Percentiles rank a stretch among this genome's conserved stretches.
Conservation (phyloP, 2,329 filamentous ascomycete species). For the Salinomyces thailandicus region DNA sequence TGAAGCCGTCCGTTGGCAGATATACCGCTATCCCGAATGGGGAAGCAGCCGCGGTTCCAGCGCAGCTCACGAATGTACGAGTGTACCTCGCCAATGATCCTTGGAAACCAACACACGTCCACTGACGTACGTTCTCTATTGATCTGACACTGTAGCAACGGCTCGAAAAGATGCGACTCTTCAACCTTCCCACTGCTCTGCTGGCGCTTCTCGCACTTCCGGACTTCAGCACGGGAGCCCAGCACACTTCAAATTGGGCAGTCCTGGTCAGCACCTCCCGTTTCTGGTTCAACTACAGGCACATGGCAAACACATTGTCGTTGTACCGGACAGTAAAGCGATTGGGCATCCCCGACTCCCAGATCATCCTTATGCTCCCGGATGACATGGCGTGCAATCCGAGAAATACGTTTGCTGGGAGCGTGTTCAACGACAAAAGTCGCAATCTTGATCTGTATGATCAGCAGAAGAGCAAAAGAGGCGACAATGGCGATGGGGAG, state of each 20-base stretch:
- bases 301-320: slow-evolving; percentile 93
- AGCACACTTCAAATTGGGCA: slow-evolving; percentile 96
- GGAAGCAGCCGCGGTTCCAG: too few species aligned
- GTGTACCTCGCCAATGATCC: too few species aligned
- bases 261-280: slow-evolving; percentile 96
- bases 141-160: background rate
- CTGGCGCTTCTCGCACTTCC: slow-evolving; percentile 23
- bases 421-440: slow-evolving; percentile 96
- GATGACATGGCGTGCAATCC: slow-evolving; percentile 99
- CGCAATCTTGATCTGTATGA: slow-evolving; percentile 92
- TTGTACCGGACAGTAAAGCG: slow-evolving; percentile 97
- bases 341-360: slow-evolving; percentile 91
- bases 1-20: too few species aligned
- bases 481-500: slow-evolving; percentile 3
- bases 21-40: background rate
- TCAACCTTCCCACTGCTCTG: slow-evolving; percentile 18
- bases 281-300: slow-evolving; percentile 99
- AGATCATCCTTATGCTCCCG: slow-evolving; percentile 99
- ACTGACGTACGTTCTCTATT: background rate
- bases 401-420: slow-evolving; percentile 92
- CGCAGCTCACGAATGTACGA: too few species aligned
- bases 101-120: background rate
- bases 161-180: slow-evolving; percentile 23
- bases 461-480: slow-evolving; percentile 42
- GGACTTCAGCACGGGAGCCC: slow-evolving; percentile 42